Evolutionary conservation across 257 asterid species (phyloP).

Genomic region (Rhazya stricta): DNA sequence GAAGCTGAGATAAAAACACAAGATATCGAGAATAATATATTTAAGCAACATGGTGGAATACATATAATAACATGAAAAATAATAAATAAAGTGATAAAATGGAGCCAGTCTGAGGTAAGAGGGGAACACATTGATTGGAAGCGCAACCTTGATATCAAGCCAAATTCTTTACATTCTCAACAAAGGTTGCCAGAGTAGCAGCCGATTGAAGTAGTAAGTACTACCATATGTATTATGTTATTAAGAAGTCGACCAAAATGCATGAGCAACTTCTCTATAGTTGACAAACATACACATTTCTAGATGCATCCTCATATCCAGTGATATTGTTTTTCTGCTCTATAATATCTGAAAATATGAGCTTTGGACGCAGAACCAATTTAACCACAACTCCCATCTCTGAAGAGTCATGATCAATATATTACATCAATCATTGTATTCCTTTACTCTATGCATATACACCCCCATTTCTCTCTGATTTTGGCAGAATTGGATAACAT

Average conservation of each 20-base stretch:
- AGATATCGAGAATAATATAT: slow-evolving; percentile 17
- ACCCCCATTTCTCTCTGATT: not conserved
- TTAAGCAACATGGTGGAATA: not conserved
- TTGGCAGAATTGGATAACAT: not conserved
- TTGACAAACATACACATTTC: not conserved
- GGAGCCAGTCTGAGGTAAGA: not conserved
- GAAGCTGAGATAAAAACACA: slow-evolving; percentile 59
- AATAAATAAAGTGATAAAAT: not conserved
- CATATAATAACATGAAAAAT: not conserved
- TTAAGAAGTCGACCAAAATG: not conserved
- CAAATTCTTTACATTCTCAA: not conserved
- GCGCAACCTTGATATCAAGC: not conserved
- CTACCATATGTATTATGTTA: not conserved
- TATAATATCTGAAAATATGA: not conserved
- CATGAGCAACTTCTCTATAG: not conserved
- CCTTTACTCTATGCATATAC: not conserved
- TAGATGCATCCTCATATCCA: not conserved
- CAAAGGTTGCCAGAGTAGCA: not conserved
- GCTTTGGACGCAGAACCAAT: not conserved
- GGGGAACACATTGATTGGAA: not conserved
- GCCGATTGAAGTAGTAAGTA: not conserved
- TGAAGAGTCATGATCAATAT: not conserved
- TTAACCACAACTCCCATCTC: not conserved
- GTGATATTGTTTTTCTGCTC: not conserved
- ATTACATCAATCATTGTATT: not conserved